Evolutionary conservation across 805 yeast genomes (phyloP), one percentile per base, ranked within the genome.

Genomic region (Candida coquimbonensis): DNA sequence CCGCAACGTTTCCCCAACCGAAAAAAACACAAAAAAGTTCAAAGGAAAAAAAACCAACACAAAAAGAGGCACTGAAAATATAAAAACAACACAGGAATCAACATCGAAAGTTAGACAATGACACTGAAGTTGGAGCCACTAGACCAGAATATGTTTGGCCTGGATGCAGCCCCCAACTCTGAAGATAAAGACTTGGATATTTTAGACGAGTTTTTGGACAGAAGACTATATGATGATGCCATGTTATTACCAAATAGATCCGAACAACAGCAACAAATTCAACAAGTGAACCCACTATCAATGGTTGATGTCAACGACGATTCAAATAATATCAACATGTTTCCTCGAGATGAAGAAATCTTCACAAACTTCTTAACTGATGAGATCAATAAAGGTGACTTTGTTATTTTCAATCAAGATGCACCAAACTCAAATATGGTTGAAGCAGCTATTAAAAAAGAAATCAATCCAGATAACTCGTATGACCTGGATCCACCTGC

Each of bases 131-230:
- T 53, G 17, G 57, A 52, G 21, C 67, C 66, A 16, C 21, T 46
- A 11, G 48, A 48, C 16, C 46, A 38, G 24, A 51, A 42, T 24
- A 32, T 45, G 39, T 45, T 45, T 26, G 44, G 48, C 26, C 9
- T 45, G 17, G 48, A 45, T 14, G 14, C 42, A 24, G 42, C 34
- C 26, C 6, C 11, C 11, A 21, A 38, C 19, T 25, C 40, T 24
- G 24, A 17, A 24, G 43, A 69, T 34, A 73, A 69, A 21, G 53
- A 50, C 24, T 31, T 51, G 7, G 83, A 79, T 49, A 68, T 79
- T 33, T 56, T 80, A 39, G 81, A 77, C 53, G 84, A 80, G 49
- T 58, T 58, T 44, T 31, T 58, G 25, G 62, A 58, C 45, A 54
- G 49, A 39, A 50, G 62, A 9, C 42, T 57, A 11, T 58, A 57